These are phyloP conservation scores for Phytophthora aleatoria DNA, from an alignment of 352 stramenopile genomes.

Conservation along the genomic window DNA sequence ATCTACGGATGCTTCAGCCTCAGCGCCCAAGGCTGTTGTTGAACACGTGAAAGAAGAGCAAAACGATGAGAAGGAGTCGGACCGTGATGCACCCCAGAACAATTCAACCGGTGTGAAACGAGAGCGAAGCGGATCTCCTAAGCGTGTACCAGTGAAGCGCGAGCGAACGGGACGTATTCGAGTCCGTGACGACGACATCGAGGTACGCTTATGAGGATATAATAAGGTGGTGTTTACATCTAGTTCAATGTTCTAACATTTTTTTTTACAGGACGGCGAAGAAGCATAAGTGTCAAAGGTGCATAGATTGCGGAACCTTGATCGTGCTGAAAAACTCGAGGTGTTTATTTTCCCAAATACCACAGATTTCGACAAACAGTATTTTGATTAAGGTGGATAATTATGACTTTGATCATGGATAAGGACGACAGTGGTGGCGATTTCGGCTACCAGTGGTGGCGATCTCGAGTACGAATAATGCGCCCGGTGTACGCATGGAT, in stretches of 20 bases:
- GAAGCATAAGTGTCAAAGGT: constrained; percentile 16
- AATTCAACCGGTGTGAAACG: constrained; percentile 28
- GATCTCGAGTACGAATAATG: constrained; percentile 10
- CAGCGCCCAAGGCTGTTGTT: constrained; percentile 8
- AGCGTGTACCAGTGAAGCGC: constrained; percentile 36
- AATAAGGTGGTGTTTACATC: neutral
- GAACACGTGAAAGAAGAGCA: constrained; percentile 27
- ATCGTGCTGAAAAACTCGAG: constrained; percentile 1
- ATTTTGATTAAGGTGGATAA: neutral
- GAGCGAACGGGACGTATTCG: constrained; percentile 31
- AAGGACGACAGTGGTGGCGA: too few species aligned
- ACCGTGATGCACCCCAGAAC: constrained; percentile 8
- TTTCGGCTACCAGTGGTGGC: too few species aligned
- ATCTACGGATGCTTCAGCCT: constrained; percentile 4
- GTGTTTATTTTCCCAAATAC: constrained; percentile 11
- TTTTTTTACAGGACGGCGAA: constrained; percentile 28
- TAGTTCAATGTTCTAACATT: constrained; percentile 1
- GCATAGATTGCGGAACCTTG: neutral
- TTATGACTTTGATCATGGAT: too few species aligned
- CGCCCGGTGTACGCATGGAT: constrained; percentile 66
- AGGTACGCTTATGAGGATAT: constrained; percentile 23
- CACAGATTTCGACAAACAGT: constrained; percentile 4
- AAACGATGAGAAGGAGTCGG: constrained; percentile 11
- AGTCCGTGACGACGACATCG: constrained; percentile 31
- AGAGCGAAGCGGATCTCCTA: constrained; percentile 44